Conservation (phyloP, 2,329 filamentous ascomycete genomes). For the Cladosporium sp. region DNA sequence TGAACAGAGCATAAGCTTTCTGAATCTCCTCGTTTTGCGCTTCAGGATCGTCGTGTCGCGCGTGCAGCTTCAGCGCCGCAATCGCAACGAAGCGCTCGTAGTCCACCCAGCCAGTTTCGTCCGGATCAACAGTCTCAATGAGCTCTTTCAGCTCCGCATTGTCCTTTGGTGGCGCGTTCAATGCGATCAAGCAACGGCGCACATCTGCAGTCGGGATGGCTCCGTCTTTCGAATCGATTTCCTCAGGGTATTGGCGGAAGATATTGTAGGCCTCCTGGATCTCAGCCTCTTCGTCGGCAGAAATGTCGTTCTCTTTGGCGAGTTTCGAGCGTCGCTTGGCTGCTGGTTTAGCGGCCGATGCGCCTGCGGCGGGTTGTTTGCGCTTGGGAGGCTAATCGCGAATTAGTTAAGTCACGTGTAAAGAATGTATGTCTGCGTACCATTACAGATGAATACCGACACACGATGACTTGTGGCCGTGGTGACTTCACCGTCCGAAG, state of each 20-base stretch:
- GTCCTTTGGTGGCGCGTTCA: slow-evolving; percentile 66
- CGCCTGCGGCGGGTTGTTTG: slow-evolving; percentile 23
- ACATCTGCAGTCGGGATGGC: slow-evolving; percentile 42
- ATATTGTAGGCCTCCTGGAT: slow-evolving; percentile 86
- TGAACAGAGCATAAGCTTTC: slow-evolving; percentile 79
- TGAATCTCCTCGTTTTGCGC: slow-evolving; percentile 64
- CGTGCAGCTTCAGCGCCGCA: slow-evolving; percentile 78
- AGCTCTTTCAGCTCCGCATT: slow-evolving; percentile 70
- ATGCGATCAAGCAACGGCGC: slow-evolving; percentile 55
- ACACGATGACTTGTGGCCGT: background rate
- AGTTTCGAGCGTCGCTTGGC: slow-evolving; percentile 73
- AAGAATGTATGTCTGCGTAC: background rate
- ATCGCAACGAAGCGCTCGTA: slow-evolving; percentile 83
- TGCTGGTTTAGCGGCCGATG: slow-evolving; percentile 24
- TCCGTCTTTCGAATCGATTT: slow-evolving; percentile 62
- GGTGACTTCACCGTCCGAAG: background rate
- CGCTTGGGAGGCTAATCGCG: slow-evolving; percentile 26
- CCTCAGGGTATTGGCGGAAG: slow-evolving; percentile 50
- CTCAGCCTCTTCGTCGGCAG: slow-evolving; percentile 77
- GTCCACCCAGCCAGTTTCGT: slow-evolving; percentile 68
- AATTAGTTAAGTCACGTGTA: background rate
- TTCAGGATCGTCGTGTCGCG: slow-evolving; percentile 46
- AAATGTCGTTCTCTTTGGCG: slow-evolving; percentile 85
- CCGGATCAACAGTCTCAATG: slow-evolving; percentile 76
- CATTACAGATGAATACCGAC: background rate